Base-by-base conservation (phyloP, 768 basidiomycete genomes). In the Xerocomus spinulosus region DNA sequence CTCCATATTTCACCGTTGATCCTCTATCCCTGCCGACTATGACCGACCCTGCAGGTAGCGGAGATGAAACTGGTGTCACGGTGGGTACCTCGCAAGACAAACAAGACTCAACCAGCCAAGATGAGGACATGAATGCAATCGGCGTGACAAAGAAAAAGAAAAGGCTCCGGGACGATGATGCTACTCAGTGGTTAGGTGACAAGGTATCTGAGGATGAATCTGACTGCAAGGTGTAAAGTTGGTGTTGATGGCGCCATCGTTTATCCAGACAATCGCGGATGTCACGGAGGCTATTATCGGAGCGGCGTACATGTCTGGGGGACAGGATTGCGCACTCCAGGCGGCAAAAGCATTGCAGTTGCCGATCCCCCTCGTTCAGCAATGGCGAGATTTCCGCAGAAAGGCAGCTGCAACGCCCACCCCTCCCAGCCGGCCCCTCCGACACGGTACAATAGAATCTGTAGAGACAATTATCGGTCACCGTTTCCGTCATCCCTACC, bases 281-380 rank as follows among this genome's bases (percentile, higher is more conserved):
- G 86, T 91, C 35, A 78, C 80, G 9, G 91, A 93, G 66, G 87
- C 91, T 4, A 80, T 92, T 50, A 81, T 92, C 23, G 91, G 85
- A 28, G 90, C 89, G 15, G 87, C 85, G 5, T 91, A 83, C 60
- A 71, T 87, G 37, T 80, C 83, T 20, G 84, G 85, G 10, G 90
- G 88, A 44, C 72, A 74, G 41, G 83, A 87, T 44, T 64, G 68
- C 17, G 90, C 84, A 6, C 74, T 90, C 38, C 74, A 75, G 50
- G 79, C 75, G 20, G 75, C 78, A 35, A 87, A 85, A 60, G 74
- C 75, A 20, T 69, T 93, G 57, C 74, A 78, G 43, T 68, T 92
- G 30, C 80, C 82, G 1, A 68, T 90, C n/a, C 74, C 77, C 3
- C 69, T 75, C 54, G 68, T 89, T 45, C 77, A 80, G 48, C 72